Evolutionary conservation across 768 basidiomycete species (phyloP).

Genomic region (Boletus vermiculosoides): DNA sequence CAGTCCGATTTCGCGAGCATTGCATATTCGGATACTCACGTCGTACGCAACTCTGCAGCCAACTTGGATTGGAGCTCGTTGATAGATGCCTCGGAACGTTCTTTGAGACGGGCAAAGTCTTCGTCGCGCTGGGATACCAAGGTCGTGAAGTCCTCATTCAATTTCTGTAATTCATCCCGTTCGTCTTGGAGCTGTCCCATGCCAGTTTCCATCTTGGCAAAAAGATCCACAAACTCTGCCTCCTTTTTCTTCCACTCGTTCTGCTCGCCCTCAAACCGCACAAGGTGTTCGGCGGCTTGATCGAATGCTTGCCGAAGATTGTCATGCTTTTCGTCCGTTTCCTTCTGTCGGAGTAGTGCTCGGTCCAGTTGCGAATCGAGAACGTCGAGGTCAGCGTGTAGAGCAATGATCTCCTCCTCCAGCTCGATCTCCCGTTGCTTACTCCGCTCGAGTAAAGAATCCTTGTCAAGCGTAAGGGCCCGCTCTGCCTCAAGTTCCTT

Average conservation of each 20-base stretch:
- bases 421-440: conserved; percentile 84
- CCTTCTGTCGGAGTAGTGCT: conserved; percentile 72
- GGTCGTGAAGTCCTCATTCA: conserved; percentile 67
- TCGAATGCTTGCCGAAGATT: conserved; percentile 72
- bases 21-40: conserved; percentile 42
- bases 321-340: conserved; percentile 76
- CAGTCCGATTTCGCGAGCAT: background rate
- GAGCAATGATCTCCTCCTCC: conserved; percentile 76
- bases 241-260: conserved; percentile 66
- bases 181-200: conserved; percentile 57
- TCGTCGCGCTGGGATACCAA: conserved; percentile 75
- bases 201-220: conserved; percentile 56
- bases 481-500: conserved; percentile 83
- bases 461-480: conserved; percentile 76
- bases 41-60: conserved; percentile 57
- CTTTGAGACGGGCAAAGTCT: conserved; percentile 69
- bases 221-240: conserved; percentile 54
- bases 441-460: conserved; percentile 74
- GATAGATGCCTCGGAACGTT: conserved; percentile 63
- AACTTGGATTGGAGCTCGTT: conserved; percentile 74
- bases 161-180: conserved; percentile 60
- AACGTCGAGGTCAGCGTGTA: conserved; percentile 81
- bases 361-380: conserved; percentile 85
- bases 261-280: conserved; percentile 76
- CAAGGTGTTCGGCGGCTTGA: conserved; percentile 82